These are phyloP conservation scores for Ceratocystis smalleyi DNA, from an alignment of 2,329 filamentous ascomycete genomes.

Conservation along the genomic window DNA sequence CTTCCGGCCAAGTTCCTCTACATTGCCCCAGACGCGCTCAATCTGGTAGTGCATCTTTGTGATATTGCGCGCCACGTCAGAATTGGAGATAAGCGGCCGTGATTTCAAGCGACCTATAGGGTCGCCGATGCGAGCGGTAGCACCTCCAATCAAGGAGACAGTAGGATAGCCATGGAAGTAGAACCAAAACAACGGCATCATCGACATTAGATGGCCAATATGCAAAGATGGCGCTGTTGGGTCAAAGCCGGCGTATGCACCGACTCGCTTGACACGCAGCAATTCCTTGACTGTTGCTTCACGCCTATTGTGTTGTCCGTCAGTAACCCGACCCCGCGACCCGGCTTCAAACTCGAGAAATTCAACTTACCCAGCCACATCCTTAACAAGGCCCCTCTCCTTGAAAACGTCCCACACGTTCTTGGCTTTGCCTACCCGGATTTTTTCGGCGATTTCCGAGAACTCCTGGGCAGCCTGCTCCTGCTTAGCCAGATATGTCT, in stretches of 20 bases:
- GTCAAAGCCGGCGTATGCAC: conserved; percentile 67
- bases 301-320: conserved; percentile 24
- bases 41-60: conserved; percentile 54
- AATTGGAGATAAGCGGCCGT: conserved; percentile 37
- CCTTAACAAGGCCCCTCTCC: conserved; percentile 58
- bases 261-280: conserved; percentile 50
- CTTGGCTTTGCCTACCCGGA: conserved; percentile 34
- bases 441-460: conserved; percentile 31
- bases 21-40: conserved; percentile 57
- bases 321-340: not conserved
- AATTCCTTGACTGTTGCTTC: conserved; percentile 43
- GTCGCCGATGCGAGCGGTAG: conserved; percentile 65
- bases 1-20: conserved; percentile 47
- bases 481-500: conserved; percentile 31
- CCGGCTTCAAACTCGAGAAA: not conserved
- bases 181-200: conserved; percentile 77
- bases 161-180: conserved; percentile 59
- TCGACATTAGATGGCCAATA: conserved; percentile 61
- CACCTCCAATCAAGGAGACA: conserved; percentile 53
- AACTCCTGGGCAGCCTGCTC: conserved; percentile 31
- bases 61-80: conserved; percentile 46
- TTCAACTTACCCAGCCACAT: conserved; percentile 51
- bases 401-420: conserved; percentile 50
- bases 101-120: conserved; percentile 54
- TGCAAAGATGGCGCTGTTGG: conserved; percentile 68